A percentile compares a stretch with the other conserved stretches of the same genome.
These are phyloP conservation scores for Boletus insuetus DNA, from an alignment of 768 basidiomycete species.

Conservation along the genomic window DNA sequence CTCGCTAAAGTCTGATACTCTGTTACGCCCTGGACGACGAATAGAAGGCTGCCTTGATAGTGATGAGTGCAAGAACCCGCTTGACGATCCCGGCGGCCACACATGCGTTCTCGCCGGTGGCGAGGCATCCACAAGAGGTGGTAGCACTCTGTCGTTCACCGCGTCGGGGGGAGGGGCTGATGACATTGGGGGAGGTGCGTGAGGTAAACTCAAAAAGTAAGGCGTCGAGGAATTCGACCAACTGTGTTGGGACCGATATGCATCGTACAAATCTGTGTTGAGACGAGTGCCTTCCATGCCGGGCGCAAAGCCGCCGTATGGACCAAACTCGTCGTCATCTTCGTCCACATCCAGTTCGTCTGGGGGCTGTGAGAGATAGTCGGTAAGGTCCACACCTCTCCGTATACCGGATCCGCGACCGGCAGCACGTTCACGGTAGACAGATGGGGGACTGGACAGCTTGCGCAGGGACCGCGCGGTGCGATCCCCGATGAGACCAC, in stretches of 20 bases:
- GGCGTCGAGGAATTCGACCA: conserved; percentile 30
- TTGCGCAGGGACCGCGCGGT: conserved; percentile 62
- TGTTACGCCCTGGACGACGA: conserved; percentile 52
- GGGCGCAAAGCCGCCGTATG: conserved; percentile 34
- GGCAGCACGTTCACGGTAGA: conserved; percentile 48
- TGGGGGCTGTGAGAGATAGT: conserved; percentile 51
- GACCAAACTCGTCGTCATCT: conserved; percentile 63
- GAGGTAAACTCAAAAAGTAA: conserved; percentile 20
- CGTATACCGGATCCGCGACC: conserved; percentile 35
- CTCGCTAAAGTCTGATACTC: conserved; percentile 69
- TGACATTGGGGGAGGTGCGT: conserved; percentile 26
- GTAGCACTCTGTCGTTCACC: conserved; percentile 24
- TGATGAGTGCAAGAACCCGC: conserved; percentile 26
- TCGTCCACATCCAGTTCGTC: conserved; percentile 61
- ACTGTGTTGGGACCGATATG: conserved; percentile 43
- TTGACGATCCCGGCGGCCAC: conserved; percentile 27
- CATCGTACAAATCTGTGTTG: conserved; percentile 64
- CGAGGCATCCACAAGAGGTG: conserved; percentile 28
- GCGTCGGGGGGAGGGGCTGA: conserved; percentile 26
- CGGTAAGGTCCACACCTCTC: conserved; percentile 41
- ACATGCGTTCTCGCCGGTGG: conserved; percentile 17
- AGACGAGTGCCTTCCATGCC: conserved; percentile 53
- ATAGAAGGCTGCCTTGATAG: conserved; percentile 59
- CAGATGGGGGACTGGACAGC: conserved; percentile 50
- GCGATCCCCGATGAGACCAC: conserved; percentile 58